Evolutionary conservation across 495 filamentous ascomycete species (phyloP), one percentile per base, ranked within the genome.

Genomic region (Podospora comata): DNA sequence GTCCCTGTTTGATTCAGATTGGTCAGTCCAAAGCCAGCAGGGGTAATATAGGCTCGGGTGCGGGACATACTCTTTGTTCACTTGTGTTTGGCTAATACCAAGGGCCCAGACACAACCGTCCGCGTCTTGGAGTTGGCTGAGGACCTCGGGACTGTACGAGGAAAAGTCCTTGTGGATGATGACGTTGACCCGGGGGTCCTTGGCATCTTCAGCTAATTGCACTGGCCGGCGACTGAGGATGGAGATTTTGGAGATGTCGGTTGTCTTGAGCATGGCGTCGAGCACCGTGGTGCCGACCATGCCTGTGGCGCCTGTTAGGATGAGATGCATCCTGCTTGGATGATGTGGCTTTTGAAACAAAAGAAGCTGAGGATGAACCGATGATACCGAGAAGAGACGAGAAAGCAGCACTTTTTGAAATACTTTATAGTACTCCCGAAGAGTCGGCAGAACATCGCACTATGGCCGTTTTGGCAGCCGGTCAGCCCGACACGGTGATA

Each of bases 301-400:
- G 68, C 90, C 90, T 0, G 90, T 93, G 7, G 90, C 90, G 48
- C 90, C 90, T 0, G 90, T 92, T 55, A 92, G 84, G 64, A 93
- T 88, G 67, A 93, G 79, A 81, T 90, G 90, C 88, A 91, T 90
- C 72, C 20, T 23, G 54, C 48, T 48, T 23, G 64, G 11, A 27
- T 65, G 53, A 18, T 62, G 23, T 39, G n/a, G 53, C 16, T 30
- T 5, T 23, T 20, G 55, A 56, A 18, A 56, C 15, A 16, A 48
- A 48, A 48, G 39, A 48, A 48, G 1, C 13, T 13, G 6, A 11
- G 1, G 15, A 16, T 48, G 13, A 48, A 23, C 23, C 39, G 39
- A 48, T 11, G 39, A 48, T 11, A 3, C 39, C 7, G 39, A 48
- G 39, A 13, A 3, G 39, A 32, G 30, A 32, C 30, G 30, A 32